These are phyloP conservation scores for Scedosporium boydii DNA, from an alignment of 2,329 filamentous ascomycete species.

Conservation along the genomic window DNA sequence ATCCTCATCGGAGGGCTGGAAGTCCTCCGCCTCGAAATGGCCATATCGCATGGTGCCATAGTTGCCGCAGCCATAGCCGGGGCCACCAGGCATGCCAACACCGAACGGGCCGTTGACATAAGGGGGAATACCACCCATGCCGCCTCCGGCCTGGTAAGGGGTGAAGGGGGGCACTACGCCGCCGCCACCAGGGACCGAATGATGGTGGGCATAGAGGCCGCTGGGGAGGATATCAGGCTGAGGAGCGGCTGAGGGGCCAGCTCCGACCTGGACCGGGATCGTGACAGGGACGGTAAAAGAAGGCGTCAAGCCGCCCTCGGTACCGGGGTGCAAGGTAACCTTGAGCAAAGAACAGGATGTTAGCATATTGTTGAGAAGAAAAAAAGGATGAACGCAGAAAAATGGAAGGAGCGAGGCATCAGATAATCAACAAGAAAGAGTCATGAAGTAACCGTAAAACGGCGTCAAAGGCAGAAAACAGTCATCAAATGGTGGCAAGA, in stretches of 20 bases:
- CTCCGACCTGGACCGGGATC: background rate
- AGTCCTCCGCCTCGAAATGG: constrained; percentile 49
- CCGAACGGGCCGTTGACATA: too few species aligned
- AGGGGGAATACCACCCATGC: too few species aligned
- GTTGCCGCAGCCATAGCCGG: background rate
- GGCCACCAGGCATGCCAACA: too few species aligned
- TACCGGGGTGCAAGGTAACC: background rate
- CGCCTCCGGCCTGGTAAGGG: too few species aligned
- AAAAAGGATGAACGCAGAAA: background rate
- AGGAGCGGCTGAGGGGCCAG: background rate
- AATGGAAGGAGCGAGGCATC: too few species aligned
- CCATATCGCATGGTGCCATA: constrained; percentile 36
- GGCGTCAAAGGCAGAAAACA: too few species aligned
- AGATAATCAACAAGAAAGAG: too few species aligned
- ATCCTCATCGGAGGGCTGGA: constrained; percentile 53
- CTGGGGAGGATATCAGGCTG: background rate
- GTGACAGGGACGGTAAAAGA: background rate
- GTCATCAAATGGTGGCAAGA: background rate
- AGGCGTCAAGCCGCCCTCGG: background rate
- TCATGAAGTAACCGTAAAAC: too few species aligned
- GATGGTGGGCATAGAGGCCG: background rate
- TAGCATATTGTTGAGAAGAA: background rate
- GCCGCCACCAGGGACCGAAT: background rate
- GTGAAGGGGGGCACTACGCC: background rate
- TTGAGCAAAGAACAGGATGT: background rate